These are phyloP conservation scores for Tricholoma terreum DNA, from an alignment of 768 basidiomycete genomes.

Conservation along the genomic window DNA sequence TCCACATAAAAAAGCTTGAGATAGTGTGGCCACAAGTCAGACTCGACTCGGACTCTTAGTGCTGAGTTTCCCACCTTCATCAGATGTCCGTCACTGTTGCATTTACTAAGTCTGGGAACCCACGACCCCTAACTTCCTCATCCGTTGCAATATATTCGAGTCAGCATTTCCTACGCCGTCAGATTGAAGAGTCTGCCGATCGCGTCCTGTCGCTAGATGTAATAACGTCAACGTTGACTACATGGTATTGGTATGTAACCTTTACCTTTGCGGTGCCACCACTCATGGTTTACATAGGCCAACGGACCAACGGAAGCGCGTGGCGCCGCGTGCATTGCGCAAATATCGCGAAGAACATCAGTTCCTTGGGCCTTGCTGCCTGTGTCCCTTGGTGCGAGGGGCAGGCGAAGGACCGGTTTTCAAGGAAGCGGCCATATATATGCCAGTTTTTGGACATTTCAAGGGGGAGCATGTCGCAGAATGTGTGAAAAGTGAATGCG, in stretches of 20 bases:
- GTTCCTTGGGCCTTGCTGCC: not conserved
- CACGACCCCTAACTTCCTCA: not conserved
- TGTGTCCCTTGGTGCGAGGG: not conserved
- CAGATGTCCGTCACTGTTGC: not conserved
- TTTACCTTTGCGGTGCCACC: not conserved
- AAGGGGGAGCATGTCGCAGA: too few species aligned
- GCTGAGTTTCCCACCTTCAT: not conserved
- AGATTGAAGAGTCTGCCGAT: not conserved
- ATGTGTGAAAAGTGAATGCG: too few species aligned
- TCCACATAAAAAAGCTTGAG: not conserved
- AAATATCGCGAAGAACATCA: not conserved
- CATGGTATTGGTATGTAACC: too few species aligned
- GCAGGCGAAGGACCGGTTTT: not conserved
- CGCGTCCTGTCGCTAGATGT: not conserved
- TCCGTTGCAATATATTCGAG: not conserved
- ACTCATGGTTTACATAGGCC: not conserved
- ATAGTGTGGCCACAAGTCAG: not conserved
- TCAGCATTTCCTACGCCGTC: too few species aligned
- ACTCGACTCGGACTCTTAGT: not conserved
- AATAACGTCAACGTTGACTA: not conserved
- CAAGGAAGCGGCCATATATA: not conserved
- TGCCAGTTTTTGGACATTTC: not conserved
- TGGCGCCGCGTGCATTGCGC: not conserved
- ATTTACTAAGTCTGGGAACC: not conserved
- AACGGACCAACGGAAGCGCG: not conserved